Evolutionary conservation across 352 stramenopile species (phyloP).

Genomic region (Thalassiosira allenii): DNA sequence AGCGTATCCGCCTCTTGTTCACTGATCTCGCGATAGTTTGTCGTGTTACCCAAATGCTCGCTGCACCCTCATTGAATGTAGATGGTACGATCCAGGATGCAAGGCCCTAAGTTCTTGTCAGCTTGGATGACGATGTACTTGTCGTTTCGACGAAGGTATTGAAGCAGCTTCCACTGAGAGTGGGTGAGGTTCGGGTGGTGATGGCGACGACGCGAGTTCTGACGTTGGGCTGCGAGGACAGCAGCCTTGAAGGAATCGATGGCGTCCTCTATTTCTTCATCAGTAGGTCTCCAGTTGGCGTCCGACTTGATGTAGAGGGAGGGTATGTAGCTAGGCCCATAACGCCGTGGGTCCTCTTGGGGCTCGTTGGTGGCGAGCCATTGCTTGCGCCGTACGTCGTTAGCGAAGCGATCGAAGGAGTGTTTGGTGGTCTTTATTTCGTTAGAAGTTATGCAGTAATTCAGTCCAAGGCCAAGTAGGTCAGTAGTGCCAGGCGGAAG

Average conservation of each 20-base stretch:
- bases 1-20: not conserved
- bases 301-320: conserved; percentile 11
- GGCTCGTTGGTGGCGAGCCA: not conserved
- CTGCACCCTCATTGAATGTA: conserved; percentile 9
- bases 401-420: conserved; percentile 21
- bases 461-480: conserved; percentile 33
- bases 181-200: conserved; percentile 15
- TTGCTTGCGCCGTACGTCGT: conserved; percentile 12
- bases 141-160: conserved; percentile 9
- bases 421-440: conserved; percentile 23
- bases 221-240: not conserved
- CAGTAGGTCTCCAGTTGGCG: not conserved
- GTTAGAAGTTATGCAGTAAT: conserved; percentile 39
- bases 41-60: conserved; percentile 17
- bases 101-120: conserved; percentile 41
- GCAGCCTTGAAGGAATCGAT: conserved; percentile 5
- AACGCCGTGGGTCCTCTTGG: conserved; percentile 6
- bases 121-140: conserved; percentile 24
- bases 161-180: conserved; percentile 2
- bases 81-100: not conserved
- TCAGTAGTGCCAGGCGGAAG: conserved; percentile 13
- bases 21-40: not conserved
- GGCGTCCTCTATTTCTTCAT: not conserved
- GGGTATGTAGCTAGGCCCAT: conserved; percentile 15
- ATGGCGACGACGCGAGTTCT: not conserved